phyloP scores from a whole-genome alignment of 2,329 filamentous ascomycete species.

The Claviceps quebecensis region DNA sequence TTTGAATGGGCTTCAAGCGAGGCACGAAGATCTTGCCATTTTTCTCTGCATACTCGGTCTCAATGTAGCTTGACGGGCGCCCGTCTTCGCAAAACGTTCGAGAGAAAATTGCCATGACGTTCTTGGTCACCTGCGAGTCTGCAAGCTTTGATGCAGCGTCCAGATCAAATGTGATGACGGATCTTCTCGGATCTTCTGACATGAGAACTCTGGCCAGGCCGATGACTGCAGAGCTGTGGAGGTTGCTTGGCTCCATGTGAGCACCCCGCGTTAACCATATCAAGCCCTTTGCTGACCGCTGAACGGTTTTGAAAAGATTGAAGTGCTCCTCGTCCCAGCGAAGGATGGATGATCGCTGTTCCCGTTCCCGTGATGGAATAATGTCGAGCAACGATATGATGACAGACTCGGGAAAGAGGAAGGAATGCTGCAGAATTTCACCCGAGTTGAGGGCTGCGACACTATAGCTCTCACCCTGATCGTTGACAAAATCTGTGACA shows the following conservation, averaged over 20 bases:
- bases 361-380: constrained; percentile 13
- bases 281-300: constrained; percentile 22
- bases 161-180: constrained; percentile 30
- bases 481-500: not conserved
- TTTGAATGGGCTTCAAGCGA: constrained; percentile 25
- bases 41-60: constrained; percentile 30
- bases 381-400: constrained; percentile 34
- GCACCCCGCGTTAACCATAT: constrained; percentile 35
- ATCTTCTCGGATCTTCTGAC: constrained; percentile 32
- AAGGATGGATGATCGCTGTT: constrained; percentile 19
- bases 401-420: constrained; percentile 13
- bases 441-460: not conserved
- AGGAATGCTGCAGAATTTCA: constrained; percentile 3
- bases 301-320: constrained; percentile 24
- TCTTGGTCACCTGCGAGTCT: constrained; percentile 5
- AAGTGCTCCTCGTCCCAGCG: constrained; percentile 26
- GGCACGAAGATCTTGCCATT: constrained; percentile 27
- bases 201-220: constrained; percentile 33
- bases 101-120: constrained; percentile 15
- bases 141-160: constrained; percentile 10
- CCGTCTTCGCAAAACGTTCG: constrained; percentile 10
- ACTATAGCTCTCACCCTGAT: not conserved
- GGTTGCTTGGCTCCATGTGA: constrained; percentile 21
- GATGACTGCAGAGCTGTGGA: constrained; percentile 26
- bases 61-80: constrained; percentile 11